Base-by-base conservation (phyloP, 768 basidiomycete genomes). In the Calocybe gangraenosa region DNA sequence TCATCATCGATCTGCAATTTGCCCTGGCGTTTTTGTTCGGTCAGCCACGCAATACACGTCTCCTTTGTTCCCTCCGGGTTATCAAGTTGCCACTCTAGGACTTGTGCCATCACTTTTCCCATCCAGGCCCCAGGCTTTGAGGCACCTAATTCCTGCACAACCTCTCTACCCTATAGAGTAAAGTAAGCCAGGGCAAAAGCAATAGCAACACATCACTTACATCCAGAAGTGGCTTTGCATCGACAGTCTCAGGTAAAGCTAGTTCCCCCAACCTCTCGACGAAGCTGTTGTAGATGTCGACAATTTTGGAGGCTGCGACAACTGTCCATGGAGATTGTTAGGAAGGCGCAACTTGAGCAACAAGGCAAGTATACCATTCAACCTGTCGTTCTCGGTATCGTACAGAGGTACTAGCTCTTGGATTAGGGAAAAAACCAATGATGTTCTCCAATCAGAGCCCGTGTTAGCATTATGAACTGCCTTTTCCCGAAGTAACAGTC, bases 31-130 rank as follows among this genome's bases (percentile, higher is more conserved):
- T 70, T 70, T 55, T 84, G 77, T n/a, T 64, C 62, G 46, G 65
- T 63, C 34, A 97, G 65, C 91, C 91, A 96, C 10, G 60, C 60
- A 21, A 69, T 59, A 58, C 92, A 93, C 3, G 81, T 77, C 4
- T 80, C 83, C 56, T 80, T 78, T 3, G 78, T 76, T 1, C 73
- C 76, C 2, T 70, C 56, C 0, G 93, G 90, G 59, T 92, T 67
- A 28, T 79, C 82, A 6, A 98, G 72, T 55, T 93, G 92, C 94
- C 93, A 98, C 48, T 83, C 78, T 15, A 91, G 58, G 19, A 97
- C 73, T 37, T 72, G 75, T n/a, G 73, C 66, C 15, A 91, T 68
- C 5, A 83, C 73, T 21, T 73, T 65, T 23, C 78, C 76, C 4
- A 83, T 80, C 80, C 91, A 84, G 1, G 80, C 75, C 1, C 92